These are phyloP conservation scores for Saccharomycopsis guyanensis DNA, from an alignment of 805 yeast genomes.

Conservation along the genomic window DNA sequence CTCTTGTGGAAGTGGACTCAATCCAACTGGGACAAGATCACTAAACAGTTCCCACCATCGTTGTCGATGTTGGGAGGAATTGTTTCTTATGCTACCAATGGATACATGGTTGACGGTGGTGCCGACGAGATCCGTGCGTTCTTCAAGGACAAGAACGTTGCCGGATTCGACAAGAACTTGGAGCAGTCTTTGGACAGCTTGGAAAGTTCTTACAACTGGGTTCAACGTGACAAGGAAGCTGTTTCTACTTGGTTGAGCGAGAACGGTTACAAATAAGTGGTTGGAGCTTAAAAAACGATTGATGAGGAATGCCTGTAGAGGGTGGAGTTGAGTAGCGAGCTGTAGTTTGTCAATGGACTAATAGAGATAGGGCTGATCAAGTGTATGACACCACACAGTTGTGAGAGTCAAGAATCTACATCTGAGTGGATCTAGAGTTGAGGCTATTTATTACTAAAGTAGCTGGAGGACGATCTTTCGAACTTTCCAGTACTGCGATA, in stretches of 20 bases:
- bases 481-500: no score
- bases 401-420: no score
- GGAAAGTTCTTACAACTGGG: constrained; percentile 50
- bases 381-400: no score
- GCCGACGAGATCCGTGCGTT: constrained; percentile 43
- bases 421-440: no score
- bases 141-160: constrained; percentile 47
- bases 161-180: constrained; percentile 57
- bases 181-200: constrained; percentile 59
- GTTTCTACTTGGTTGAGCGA: constrained; percentile 43
- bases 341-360: no score
- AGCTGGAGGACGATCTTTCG: no score
- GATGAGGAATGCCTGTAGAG: no score
- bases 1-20: constrained; percentile 69
- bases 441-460: no score
- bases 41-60: constrained; percentile 69
- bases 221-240: constrained; percentile 43
- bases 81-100: constrained; percentile 52
- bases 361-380: no score
- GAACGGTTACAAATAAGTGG: constrained; percentile 25
- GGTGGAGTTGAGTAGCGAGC: no score
- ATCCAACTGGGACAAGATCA: constrained; percentile 63
- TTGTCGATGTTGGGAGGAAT: constrained; percentile 73
- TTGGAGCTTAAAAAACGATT: no score
- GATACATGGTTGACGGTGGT: constrained; percentile 51